These are phyloP conservation scores for Heimioporus punctisporus DNA, from an alignment of 1,284 basidiomycete genomes.

Conservation along the genomic window DNA sequence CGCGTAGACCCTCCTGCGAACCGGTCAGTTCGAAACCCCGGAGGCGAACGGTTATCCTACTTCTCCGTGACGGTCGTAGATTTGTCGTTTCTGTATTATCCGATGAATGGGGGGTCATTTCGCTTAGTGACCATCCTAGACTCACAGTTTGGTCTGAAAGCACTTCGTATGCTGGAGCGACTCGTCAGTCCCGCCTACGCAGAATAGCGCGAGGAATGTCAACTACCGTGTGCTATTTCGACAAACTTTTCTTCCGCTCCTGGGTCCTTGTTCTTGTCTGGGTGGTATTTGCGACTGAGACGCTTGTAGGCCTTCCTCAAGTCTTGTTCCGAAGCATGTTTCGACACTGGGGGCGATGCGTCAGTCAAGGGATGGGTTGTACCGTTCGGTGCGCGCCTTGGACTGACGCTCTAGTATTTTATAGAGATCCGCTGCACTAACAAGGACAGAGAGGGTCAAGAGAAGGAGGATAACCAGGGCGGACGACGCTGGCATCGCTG, in stretches of 20 bases:
- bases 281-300: constrained; percentile 89
- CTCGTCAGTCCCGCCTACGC: constrained; percentile 7
- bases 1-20: constrained; percentile 80
- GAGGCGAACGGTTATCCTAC: constrained; percentile 37
- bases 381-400: constrained; percentile 33
- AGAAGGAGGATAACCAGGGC: constrained; percentile 39
- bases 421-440: constrained; percentile 71
- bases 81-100: constrained; percentile 73
- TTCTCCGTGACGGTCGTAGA: constrained; percentile 94
- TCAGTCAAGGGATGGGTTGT: constrained; percentile 31
- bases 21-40: constrained; percentile 5
- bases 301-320: constrained; percentile 93
- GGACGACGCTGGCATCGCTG: constrained; percentile 30
- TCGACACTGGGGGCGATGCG: constrained; percentile 56
- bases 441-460: constrained; percentile 48
- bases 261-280: constrained; percentile 91
- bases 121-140: not conserved
- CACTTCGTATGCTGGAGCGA: constrained; percentile 83
- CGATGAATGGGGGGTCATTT: not conserved
- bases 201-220: not conserved
- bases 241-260: constrained; percentile 87
- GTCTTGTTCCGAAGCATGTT: constrained; percentile 82
- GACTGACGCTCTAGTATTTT: constrained; percentile 74
- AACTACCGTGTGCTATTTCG: constrained; percentile 83
- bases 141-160: constrained; percentile 78